Base-by-base conservation (phyloP, 176 grass and related monocot species). In the Avena insularis region DNA sequence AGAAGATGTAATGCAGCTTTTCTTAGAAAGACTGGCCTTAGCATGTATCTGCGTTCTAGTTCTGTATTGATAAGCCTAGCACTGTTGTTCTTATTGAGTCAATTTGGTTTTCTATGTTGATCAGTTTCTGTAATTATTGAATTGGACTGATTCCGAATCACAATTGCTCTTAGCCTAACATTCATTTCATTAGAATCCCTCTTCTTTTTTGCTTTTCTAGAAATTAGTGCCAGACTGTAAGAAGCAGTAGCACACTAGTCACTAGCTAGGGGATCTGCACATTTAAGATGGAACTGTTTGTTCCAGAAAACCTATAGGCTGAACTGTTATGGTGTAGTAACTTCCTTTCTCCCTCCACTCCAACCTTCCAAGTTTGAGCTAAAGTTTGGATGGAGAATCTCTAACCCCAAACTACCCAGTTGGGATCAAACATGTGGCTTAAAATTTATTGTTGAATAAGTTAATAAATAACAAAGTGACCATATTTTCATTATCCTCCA, bases 231-330 rank as follows among this genome's bases (percentile, higher is more conserved):
- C 43, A 65, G 61, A 50, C 29, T 64, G 29, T 81, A 49, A 50
- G 60, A 60, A 81, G 60, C 23, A 63, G n/a, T 62, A 81, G 60
- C 45, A 65, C 15, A 81, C 14, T 66, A 81, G 23, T 64, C 45
- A 11, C 43, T 31, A 64, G 45, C 14, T 81, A 81, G 75, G 60
- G 36, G 45, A 81, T 81, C 8, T 65, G 40, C 59, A 65, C 5
- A 81, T 65, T 65, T 27, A 11, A 33, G 79, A 19, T 10, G 9
- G 65, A 17, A 23, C 10, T 49, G 8, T 65, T 67, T 82, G 63
- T 64, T 15, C 58, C 59, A 40, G 23, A 65, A 46, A 65, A 25
- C 36, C 11, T 79, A 62, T 62, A 62, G 17, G 19, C 75, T 78
- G 36, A 47, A 79, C 11, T 16, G n/a, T 62, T 62, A 79, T 62